phyloP scores from a whole-genome alignment of 78 protist species.

The Dictyostelium purpureum region DNA sequence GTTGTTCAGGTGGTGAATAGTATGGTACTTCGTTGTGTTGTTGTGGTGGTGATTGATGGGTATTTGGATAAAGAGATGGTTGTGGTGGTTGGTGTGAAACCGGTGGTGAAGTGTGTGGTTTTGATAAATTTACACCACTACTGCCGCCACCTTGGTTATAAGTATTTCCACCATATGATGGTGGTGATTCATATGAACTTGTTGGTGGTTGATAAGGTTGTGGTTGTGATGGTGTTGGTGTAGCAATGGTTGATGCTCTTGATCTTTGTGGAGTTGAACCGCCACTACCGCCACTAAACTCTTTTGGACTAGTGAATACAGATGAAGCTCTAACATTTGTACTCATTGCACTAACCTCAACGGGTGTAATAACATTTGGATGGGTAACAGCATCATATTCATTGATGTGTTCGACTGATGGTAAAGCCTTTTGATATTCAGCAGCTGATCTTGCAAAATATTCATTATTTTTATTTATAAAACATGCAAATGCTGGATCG shows the following conservation, averaged over 20 bases:
- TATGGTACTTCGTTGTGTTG: too few relatives aligned
- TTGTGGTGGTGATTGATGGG: not conserved
- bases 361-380: constrained; percentile 49
- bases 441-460: not conserved
- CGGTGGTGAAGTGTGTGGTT: not conserved
- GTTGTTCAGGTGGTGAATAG: not conserved
- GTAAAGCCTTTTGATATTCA: not conserved
- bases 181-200: not conserved
- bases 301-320: constrained; percentile 39
- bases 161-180: not conserved
- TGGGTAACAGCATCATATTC: constrained; percentile 35
- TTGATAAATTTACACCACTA: not conserved
- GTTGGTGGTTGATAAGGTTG: not conserved
- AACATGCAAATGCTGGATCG: constrained; percentile 63
- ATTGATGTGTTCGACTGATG: not conserved
- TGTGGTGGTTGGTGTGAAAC: not conserved
- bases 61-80: not conserved
- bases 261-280: not conserved
- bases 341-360: constrained; percentile 6
- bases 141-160: not conserved
- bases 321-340: constrained; percentile 53
- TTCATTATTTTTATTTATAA: constrained; percentile 41
- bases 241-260: constrained; percentile 37
- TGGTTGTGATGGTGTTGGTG: not conserved
- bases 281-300: not conserved